phyloP scores from a whole-genome alignment of 768 basidiomycete genomes.

The Boletus fagicola region DNA sequence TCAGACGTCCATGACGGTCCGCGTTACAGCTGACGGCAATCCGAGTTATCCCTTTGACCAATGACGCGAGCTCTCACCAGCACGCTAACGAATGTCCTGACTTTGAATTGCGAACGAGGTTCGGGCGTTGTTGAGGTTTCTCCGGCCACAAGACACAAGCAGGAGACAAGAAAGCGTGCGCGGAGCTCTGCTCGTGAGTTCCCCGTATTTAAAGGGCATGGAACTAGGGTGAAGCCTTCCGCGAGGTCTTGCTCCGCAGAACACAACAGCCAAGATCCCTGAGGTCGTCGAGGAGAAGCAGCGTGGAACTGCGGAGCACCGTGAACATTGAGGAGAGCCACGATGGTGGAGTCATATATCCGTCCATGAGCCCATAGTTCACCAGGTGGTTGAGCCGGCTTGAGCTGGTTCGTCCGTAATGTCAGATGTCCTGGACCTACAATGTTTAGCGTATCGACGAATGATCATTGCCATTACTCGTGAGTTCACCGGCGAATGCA shows the following conservation, averaged over 20 bases:
- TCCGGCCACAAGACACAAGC: slow-evolving; percentile 23
- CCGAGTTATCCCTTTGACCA: slow-evolving; percentile 6
- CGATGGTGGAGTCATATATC: slow-evolving; percentile 15
- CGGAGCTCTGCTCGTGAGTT: slow-evolving; percentile 12
- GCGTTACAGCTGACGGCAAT: slow-evolving; percentile 20
- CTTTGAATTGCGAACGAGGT: slow-evolving; percentile 32
- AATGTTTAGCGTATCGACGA: neutral
- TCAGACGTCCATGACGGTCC: slow-evolving; percentile 13
- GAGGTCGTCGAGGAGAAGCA: slow-evolving; percentile 21
- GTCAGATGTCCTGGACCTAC: neutral
- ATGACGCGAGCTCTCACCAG: slow-evolving; percentile 16
- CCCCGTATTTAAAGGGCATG: slow-evolving; percentile 29
- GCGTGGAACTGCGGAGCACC: slow-evolving; percentile 23
- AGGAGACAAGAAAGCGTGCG: slow-evolving; percentile 25
- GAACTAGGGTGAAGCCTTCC: slow-evolving; percentile 16
- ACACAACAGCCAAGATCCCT: slow-evolving; percentile 18
- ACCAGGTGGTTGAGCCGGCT: neutral
- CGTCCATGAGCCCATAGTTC: slow-evolving; percentile 2
- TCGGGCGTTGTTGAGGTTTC: slow-evolving; percentile 25
- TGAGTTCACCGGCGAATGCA: neutral
- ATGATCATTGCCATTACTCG: neutral
- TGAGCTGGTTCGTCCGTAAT: slow-evolving; percentile 6
- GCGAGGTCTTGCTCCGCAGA: slow-evolving; percentile 21
- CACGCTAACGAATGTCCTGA: slow-evolving; percentile 22
- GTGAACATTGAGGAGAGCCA: slow-evolving; percentile 5